Percentiles rank a stretch among this genome's conserved stretches.
Conservation (phyloP, 2,329 filamentous ascomycete species). For the Aspergillus pseudoterreus region DNA sequence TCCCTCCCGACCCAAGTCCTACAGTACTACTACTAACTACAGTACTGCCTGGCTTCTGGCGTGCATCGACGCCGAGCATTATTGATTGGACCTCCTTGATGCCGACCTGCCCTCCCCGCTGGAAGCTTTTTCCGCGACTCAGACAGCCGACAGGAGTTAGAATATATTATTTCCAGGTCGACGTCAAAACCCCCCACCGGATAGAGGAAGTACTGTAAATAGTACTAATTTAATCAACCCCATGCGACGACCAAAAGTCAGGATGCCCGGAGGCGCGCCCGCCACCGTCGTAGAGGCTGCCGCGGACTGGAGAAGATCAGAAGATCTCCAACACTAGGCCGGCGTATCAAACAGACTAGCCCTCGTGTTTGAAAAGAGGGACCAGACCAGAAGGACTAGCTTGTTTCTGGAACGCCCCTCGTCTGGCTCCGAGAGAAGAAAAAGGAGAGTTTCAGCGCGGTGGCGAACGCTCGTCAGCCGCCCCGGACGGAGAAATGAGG, state of each 20-base stretch:
- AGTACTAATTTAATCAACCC: conserved; percentile 2
- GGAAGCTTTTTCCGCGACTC: conserved; percentile 12
- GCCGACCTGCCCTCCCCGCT: not conserved
- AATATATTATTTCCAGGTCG: not conserved
- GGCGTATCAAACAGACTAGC: too few species aligned
- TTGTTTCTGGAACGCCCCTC: conserved; percentile 14
- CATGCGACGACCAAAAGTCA: not conserved
- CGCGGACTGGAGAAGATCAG: too few species aligned
- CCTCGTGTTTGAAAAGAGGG: too few species aligned
- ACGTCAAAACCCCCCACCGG: not conserved
- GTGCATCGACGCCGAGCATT: too few species aligned
- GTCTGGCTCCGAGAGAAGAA: too few species aligned
- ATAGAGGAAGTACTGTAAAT: not conserved
- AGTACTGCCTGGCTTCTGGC: too few species aligned
- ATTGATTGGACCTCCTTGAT: not conserved
- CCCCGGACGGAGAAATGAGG: too few species aligned
- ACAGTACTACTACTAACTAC: too few species aligned
- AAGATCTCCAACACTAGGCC: too few species aligned
- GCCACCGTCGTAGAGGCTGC: not conserved
- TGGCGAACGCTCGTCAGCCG: not conserved
- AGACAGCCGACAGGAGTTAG: too few species aligned
- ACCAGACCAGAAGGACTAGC: conserved; percentile 6
- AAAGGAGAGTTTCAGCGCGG: conserved; percentile 2
- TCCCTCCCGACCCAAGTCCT: too few species aligned
- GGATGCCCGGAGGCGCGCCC: not conserved